phyloP scores from a whole-genome alignment of 768 basidiomycete species.

The Mycena amicta region DNA sequence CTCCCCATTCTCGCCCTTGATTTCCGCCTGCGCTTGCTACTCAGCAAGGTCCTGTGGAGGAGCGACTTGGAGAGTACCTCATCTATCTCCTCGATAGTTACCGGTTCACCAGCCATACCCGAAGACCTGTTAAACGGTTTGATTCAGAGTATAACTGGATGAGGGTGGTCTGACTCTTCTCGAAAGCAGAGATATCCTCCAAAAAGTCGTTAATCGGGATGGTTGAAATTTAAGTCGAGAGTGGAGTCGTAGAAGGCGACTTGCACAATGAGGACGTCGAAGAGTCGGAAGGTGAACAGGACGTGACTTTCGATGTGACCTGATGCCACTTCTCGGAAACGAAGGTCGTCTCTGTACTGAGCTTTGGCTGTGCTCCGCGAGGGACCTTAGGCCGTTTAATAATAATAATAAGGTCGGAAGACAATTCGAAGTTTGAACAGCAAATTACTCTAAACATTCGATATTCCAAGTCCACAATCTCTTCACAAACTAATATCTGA shows the following conservation, averaged over 20 bases:
- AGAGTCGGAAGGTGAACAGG: neutral
- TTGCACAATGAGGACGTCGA: neutral
- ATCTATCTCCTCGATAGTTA: slow-evolving; percentile 31
- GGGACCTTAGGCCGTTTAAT: too few species aligned
- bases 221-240: too few species aligned
- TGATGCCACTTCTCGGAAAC: too few species aligned
- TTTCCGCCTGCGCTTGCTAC: slow-evolving; percentile 51
- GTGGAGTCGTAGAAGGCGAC: neutral
- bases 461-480: too few species aligned
- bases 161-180: neutral
- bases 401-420: too few species aligned
- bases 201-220: too few species aligned
- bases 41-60: slow-evolving; percentile 6
- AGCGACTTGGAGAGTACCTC: slow-evolving; percentile 25
- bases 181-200: neutral
- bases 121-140: neutral
- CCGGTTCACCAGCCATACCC: neutral
- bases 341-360: too few species aligned
- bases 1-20: slow-evolving; percentile 75
- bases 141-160: neutral
- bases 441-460: too few species aligned
- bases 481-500: too few species aligned
- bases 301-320: too few species aligned
- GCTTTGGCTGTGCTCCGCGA: too few species aligned
- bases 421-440: too few species aligned